Evolutionary conservation across 106 monocot genomes (phyloP), one percentile per base, ranked within the genome.

Genomic region (Amphibolis antarctica): DNA sequence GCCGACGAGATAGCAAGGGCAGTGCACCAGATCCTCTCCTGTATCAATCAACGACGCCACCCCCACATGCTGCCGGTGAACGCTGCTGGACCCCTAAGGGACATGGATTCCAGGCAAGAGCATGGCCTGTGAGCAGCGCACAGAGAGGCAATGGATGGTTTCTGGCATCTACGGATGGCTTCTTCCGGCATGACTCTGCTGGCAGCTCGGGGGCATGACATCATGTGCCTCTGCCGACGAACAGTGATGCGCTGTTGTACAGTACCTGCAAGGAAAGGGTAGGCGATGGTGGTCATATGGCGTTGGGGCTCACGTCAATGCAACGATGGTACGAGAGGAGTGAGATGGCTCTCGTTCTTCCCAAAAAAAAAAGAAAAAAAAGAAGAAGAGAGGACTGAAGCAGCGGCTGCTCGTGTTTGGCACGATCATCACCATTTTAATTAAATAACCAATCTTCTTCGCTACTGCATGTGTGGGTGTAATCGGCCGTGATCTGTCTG

Each of bases 1-100:
- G 86, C 81, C 7, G 96, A 96, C 64, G 84, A 96, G 75, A 74
- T 96, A n/a, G 96, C 96, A 44, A 65, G 73, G 59, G 81, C 79
- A 52, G 86, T 82, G 66, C 86, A 96, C 60, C 84, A 80, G 66
- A 89, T 96, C 26, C 90, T 96, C 74, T 52, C 61, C 60, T 77
- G 59, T 74, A 69, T 77, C 68, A 42, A 30, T 59, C n/a, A 36
- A 29, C 24, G 9, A 46, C 14, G 14, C 12, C 46, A 46, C 0
- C 46, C 9, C 46, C 46, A 46, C 21, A 12, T 24, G 26, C 55
- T 9, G 31, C 27, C 28, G 17, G 19, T 30, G 17, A 15, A 60
- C 31, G 26, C 4, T 5, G n/a, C 28, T 60, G 59, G 18, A 28
- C 12, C 17, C 5, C 14, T 10, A 30, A 7, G 0, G 31, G 20